Conservation (phyloP, 2,329 filamentous ascomycete genomes). For the Drechslera avenae region DNA sequence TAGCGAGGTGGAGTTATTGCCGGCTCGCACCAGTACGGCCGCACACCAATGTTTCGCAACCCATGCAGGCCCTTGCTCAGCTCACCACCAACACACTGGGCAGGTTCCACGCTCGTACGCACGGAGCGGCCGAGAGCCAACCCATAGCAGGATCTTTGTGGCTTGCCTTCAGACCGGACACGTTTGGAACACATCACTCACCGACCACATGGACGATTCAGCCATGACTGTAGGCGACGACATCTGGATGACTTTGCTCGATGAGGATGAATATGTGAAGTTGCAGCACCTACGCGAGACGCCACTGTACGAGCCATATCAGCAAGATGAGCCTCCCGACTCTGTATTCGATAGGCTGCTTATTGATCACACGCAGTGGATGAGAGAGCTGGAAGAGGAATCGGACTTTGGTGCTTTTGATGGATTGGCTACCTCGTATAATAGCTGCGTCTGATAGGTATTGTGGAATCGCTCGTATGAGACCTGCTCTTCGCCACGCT, state of each 20-base stretch:
- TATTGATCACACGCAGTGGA: constrained; percentile 11
- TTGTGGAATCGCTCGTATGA: not conserved
- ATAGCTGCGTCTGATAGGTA: not conserved
- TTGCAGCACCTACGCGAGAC: not conserved
- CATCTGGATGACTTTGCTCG: not conserved
- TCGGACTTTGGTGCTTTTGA: not conserved
- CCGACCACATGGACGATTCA: not conserved
- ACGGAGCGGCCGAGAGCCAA: not conserved
- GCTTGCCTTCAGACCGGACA: not conserved
- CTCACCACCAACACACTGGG: constrained; percentile 5
- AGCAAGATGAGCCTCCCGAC: not conserved
- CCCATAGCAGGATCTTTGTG: not conserved
- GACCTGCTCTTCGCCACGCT: not conserved
- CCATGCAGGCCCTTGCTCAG: constrained; percentile 1
- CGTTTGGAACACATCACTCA: constrained; percentile 1
- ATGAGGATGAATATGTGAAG: not conserved
- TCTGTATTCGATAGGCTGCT: constrained; percentile 7
- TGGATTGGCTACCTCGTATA: not conserved
- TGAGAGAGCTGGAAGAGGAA: constrained; percentile 4
- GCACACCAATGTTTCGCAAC: constrained; percentile 11
- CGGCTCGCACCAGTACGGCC: constrained; percentile 4
- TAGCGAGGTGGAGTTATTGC: not conserved
- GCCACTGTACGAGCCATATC: not conserved
- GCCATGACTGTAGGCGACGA: not conserved
- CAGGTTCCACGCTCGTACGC: not conserved